Evolutionary conservation across 179 eudicot species (phyloP).

Genomic region (Beta corolliflora): DNA sequence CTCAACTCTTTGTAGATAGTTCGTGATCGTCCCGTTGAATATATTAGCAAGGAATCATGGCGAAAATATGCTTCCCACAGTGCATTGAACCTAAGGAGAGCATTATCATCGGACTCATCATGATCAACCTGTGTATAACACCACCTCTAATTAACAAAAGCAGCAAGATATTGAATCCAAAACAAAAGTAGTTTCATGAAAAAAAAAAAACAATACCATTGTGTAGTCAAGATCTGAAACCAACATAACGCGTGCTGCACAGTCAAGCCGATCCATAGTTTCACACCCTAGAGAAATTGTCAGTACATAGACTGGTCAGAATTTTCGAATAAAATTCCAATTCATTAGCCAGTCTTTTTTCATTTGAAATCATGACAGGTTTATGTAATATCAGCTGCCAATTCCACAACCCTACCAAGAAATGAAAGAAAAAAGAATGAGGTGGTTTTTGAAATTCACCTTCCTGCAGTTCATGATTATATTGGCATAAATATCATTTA

Average conservation of each 20-base stretch:
- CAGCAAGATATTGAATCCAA: neutral
- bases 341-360: neutral
- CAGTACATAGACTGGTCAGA: slow-evolving; percentile 8
- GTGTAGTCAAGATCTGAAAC: slow-evolving; percentile 99
- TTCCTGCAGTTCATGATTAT: too few relatives aligned
- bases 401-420: too few relatives aligned
- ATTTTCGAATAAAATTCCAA: neutral
- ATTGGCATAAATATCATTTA: too few relatives aligned
- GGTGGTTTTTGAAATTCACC: too few relatives aligned
- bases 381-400: neutral
- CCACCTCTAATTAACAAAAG: slow-evolving; percentile 2
- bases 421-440: too few relatives aligned
- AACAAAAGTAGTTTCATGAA: neutral
- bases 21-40: slow-evolving; percentile 93
- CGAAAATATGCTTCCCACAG: slow-evolving; percentile 94
- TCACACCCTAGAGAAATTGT: neutral
- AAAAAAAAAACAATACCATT: slow-evolving; percentile 44
- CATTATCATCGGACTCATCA: slow-evolving; percentile 67
- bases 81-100: slow-evolving; percentile 81
- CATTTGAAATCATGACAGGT: neutral
- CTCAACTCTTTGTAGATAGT: slow-evolving; percentile 72
- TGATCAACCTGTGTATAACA: slow-evolving; percentile 73
- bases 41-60: slow-evolving; percentile 80
- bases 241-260: slow-evolving; percentile 79
- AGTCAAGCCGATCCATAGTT: slow-evolving; percentile 64